Percentiles rank a stretch among this genome's conserved stretches.
These are phyloP conservation scores for Aureobasidium musti DNA, from an alignment of 2,329 filamentous ascomycete species.

Conservation along the genomic window DNA sequence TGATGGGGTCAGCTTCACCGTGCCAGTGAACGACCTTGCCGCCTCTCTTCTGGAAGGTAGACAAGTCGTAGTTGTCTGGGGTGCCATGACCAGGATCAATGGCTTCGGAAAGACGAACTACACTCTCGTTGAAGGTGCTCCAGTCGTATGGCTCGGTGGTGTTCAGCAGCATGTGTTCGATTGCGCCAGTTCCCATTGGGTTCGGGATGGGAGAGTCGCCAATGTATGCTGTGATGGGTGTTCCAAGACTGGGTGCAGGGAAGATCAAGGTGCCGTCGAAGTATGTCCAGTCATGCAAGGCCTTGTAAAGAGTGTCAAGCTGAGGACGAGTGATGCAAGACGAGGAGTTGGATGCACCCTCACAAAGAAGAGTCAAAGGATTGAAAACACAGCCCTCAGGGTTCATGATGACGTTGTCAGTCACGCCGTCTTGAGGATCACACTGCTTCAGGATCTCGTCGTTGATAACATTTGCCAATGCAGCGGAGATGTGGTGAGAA, in stretches of 20 bases:
- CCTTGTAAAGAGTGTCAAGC: slow-evolving; percentile 46
- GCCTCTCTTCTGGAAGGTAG: slow-evolving; percentile 45
- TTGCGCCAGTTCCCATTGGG: slow-evolving; percentile 5
- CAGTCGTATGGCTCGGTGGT: slow-evolving; percentile 43
- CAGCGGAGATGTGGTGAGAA: slow-evolving; percentile 48
- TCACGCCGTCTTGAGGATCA: slow-evolving; percentile 52
- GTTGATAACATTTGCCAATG: slow-evolving; percentile 50
- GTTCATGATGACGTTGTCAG: slow-evolving; percentile 53
- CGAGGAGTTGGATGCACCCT: slow-evolving; percentile 42
- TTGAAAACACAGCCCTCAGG: slow-evolving; percentile 48
- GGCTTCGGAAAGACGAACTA: slow-evolving; percentile 45
- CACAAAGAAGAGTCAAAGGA: slow-evolving; percentile 46
- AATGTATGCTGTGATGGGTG: slow-evolving; percentile 42
- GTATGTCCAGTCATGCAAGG: slow-evolving; percentile 48
- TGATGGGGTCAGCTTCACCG: slow-evolving; percentile 49
- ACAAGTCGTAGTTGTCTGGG: slow-evolving; percentile 41
- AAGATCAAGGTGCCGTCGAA: slow-evolving; percentile 48
- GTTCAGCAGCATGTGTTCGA: slow-evolving; percentile 36
- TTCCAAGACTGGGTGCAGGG: slow-evolving; percentile 51
- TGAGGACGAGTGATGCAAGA: slow-evolving; percentile 51
- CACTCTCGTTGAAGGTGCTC: slow-evolving; percentile 46
- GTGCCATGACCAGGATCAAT: slow-evolving; percentile 44
- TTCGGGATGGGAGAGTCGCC: slow-evolving; percentile 4
- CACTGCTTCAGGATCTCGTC: slow-evolving; percentile 53
- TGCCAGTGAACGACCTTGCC: slow-evolving; percentile 51